Percentiles rank a stretch among this genome's conserved stretches.
Evolutionary conservation across 805 yeast species (phyloP).

Genomic region (Lipomyces orientalis): DNA sequence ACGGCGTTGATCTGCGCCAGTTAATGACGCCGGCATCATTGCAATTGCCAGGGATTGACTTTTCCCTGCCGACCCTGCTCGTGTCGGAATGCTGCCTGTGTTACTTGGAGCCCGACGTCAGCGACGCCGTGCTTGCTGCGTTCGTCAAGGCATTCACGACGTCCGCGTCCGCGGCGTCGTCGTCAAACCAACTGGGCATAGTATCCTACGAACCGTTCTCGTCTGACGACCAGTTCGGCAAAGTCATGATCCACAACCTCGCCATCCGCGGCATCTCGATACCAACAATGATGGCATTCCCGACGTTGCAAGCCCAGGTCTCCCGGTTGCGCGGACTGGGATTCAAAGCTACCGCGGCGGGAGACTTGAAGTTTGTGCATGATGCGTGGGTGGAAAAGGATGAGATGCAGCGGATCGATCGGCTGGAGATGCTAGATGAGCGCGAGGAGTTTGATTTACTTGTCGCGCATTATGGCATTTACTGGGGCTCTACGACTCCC

Average conservation of each 20-base stretch:
- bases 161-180: slow-evolving; percentile 38
- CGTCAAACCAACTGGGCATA: slow-evolving; percentile 41
- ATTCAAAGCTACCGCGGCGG: slow-evolving; percentile 42
- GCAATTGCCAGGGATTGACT: slow-evolving; percentile 39
- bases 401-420: slow-evolving; percentile 54
- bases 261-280: slow-evolving; percentile 64
- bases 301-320: slow-evolving; percentile 52
- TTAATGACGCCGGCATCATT: slow-evolving; percentile 35
- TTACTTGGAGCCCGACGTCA: slow-evolving; percentile 61
- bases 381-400: slow-evolving; percentile 52
- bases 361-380: slow-evolving; percentile 54
- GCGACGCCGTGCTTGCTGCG: slow-evolving; percentile 53
- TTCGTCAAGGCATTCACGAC: slow-evolving; percentile 44
- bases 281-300: slow-evolving; percentile 60
- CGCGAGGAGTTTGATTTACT: slow-evolving; percentile 70
- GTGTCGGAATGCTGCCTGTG: slow-evolving; percentile 80
- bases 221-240: slow-evolving; percentile 66
- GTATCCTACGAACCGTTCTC: slow-evolving; percentile 74
- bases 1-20: slow-evolving; percentile 61
- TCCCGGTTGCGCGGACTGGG: slow-evolving; percentile 48
- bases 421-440: slow-evolving; percentile 74
- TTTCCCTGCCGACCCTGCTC: slow-evolving; percentile 60
- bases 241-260: slow-evolving; percentile 68
- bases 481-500: slow-evolving; percentile 43
- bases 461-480: slow-evolving; percentile 64